These are phyloP conservation scores for Linnemannia zychae DNA, from an alignment of 192 early-diverging fungal genomes.

Conservation along the genomic window DNA sequence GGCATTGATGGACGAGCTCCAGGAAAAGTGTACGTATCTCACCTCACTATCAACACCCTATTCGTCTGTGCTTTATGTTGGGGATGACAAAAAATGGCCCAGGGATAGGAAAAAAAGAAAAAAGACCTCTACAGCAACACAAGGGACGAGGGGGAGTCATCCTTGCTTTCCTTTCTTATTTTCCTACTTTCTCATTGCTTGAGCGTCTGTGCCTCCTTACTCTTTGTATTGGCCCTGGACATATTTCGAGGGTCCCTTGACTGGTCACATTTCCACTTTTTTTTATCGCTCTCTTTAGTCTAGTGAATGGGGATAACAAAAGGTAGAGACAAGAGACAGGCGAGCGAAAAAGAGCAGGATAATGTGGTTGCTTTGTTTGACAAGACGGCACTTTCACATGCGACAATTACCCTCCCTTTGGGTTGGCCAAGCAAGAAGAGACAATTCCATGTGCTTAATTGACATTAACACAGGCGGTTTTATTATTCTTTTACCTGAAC, in stretches of 20 bases:
- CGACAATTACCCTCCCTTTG: neutral
- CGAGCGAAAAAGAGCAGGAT: conserved; percentile 8
- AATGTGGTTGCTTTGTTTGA: conserved; percentile 4
- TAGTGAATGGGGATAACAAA: neutral
- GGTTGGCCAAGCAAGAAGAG: neutral
- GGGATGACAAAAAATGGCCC: neutral
- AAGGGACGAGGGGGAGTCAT: neutral
- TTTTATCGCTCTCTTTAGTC: neutral
- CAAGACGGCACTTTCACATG: conserved; percentile 46
- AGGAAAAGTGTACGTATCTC: conserved; percentile 67
- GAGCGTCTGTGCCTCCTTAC: neutral
- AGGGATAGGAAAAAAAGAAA: neutral
- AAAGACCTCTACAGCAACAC: neutral
- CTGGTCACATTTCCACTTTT: conserved; percentile 47
- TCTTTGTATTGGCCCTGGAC: neutral
- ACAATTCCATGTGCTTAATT: conserved; percentile 4
- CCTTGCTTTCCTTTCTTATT: neutral
- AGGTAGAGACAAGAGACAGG: neutral
- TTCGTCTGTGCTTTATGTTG: conserved; percentile 3
- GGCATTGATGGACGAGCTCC: conserved; percentile 77
- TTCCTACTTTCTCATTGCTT: neutral
- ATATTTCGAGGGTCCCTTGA: conserved; percentile 30
- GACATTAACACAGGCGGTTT: neutral
- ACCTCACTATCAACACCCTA: neutral
- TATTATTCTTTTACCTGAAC: neutral